phyloP scores from a whole-genome alignment of 1,284 basidiomycete species.

The Trichosporon ovoides region DNA sequence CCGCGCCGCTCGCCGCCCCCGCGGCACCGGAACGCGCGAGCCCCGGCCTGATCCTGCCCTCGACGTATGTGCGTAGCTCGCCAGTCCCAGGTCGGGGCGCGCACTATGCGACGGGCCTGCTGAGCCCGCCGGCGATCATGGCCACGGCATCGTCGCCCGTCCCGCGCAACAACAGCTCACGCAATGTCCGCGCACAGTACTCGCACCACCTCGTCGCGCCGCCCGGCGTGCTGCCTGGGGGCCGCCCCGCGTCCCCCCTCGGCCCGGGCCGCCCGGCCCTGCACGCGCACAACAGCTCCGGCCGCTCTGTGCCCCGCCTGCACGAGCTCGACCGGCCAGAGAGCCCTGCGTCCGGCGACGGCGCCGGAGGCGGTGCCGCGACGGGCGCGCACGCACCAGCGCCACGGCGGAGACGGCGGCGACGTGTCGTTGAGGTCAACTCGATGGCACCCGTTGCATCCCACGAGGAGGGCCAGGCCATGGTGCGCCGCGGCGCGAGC shows the following conservation, averaged over 20 bases:
- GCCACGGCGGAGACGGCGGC: not conserved
- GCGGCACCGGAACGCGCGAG: not conserved
- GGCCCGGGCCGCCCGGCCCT: not conserved
- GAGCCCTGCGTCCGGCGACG: not conserved
- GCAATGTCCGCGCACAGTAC: not conserved
- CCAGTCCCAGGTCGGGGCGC: slow-evolving; percentile 23
- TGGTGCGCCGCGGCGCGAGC: slow-evolving; percentile 41
- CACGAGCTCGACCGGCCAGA: not conserved
- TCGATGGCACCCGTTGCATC: slow-evolving; percentile 23
- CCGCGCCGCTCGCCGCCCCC: slow-evolving; percentile 22
- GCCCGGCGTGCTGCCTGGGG: slow-evolving; percentile 36
- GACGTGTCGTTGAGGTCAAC: slow-evolving; percentile 8
- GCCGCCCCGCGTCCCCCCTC: slow-evolving; percentile 3
- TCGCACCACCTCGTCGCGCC: slow-evolving; percentile 26
- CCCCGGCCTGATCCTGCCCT: slow-evolving; percentile 26
- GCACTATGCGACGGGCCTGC: slow-evolving; percentile 32
- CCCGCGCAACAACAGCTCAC: not conserved
- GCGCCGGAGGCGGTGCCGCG: not conserved
- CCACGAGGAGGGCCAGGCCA: slow-evolving; percentile 39
- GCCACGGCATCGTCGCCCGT: slow-evolving; percentile 26
- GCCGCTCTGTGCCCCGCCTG: not conserved
- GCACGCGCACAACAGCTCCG: not conserved
- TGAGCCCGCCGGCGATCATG: slow-evolving; percentile 39
- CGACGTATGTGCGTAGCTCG: slow-evolving; percentile 21
- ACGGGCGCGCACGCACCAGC: not conserved